Evolutionary conservation across 176 grass and related monocot genomes (phyloP), one percentile per base, ranked within the genome.

Genomic region (Themeda triandra): DNA sequence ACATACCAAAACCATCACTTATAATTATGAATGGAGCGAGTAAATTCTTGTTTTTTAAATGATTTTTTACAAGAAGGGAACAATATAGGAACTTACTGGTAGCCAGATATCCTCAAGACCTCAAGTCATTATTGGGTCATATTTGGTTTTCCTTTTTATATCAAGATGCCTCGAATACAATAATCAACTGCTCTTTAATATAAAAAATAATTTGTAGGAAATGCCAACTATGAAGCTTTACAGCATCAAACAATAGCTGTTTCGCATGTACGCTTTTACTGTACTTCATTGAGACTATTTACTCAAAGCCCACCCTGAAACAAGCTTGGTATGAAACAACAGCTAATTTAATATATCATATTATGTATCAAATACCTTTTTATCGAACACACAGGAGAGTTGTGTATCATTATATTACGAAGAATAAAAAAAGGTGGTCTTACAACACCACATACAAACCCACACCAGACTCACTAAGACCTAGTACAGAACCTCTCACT

Each of bases 171-270:
- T 44, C 5, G 32, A 32, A 36, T 24, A 45, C 41, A 80, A 18
- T 73, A 11, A 75, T 39, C 18, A 54, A 10, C 29, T 80, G 64
- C 75, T 66, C 33, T 28, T 46, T 80, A 53, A 54, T 30, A 80
- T 17, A 46, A 42, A 46, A 56, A 67, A n/a, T 75, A 58, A 69
- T 15, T 75, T 42, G 31, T 65, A 64, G 30, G 14, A 66, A 67
- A 76, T 69, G 29, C 63, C 30, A 87, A 82, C 35, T 68, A 31
- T 33, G 11, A 67, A 86, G 33, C 9, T 69, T 69, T 69, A 69
- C 32, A 69, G 11, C 3, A 23, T 40, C 21, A 70, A 40, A 6
- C 53, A 54, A 67, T 35, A 37, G 36, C 36, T 15, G 44, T 41
- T 44, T 71, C 39, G 13, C 36, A 71, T 44, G 36, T 40, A 23